Evolutionary conservation across 2,329 filamentous ascomycete species (phyloP).

Genomic region (Plenodomus tracheiphilus): DNA sequence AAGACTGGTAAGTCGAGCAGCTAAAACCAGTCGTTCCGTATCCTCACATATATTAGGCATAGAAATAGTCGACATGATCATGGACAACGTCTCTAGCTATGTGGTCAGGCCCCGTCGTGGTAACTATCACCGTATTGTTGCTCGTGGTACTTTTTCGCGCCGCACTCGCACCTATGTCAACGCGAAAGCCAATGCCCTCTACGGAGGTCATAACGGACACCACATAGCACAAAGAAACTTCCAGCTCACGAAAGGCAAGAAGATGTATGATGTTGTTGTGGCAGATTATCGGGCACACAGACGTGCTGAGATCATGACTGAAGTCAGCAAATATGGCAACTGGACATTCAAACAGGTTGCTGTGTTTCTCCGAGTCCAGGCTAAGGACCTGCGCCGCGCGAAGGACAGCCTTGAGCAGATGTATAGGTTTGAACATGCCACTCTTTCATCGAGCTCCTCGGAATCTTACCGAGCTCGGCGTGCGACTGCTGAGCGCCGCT

Average conservation of each 20-base stretch:
- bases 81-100: conserved; percentile 16
- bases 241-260: too few species aligned
- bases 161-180: too few species aligned
- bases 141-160: neutral
- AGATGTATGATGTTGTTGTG: too few species aligned
- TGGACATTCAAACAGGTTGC: neutral
- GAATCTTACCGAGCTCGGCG: too few species aligned
- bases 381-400: conserved; percentile 8
- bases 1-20: conserved; percentile 13
- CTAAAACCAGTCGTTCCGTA: neutral
- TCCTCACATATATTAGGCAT: conserved; percentile 6
- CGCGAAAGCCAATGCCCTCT: neutral
- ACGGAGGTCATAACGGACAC: neutral
- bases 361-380: conserved; percentile 4
- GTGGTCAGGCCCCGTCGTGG: neutral
- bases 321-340: neutral
- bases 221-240: too few species aligned
- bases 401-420: conserved; percentile 11
- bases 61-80: conserved; percentile 35
- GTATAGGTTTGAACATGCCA: conserved; percentile 12
- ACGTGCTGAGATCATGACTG: too few species aligned
- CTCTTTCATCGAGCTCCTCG: too few species aligned
- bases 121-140: neutral
- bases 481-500: conserved; percentile 16
- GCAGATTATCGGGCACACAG: too few species aligned